A percentile compares a stretch with the other conserved stretches of the same genome.
Conservation (phyloP, 306 rosid genomes). For the Rosa multiflora region DNA sequence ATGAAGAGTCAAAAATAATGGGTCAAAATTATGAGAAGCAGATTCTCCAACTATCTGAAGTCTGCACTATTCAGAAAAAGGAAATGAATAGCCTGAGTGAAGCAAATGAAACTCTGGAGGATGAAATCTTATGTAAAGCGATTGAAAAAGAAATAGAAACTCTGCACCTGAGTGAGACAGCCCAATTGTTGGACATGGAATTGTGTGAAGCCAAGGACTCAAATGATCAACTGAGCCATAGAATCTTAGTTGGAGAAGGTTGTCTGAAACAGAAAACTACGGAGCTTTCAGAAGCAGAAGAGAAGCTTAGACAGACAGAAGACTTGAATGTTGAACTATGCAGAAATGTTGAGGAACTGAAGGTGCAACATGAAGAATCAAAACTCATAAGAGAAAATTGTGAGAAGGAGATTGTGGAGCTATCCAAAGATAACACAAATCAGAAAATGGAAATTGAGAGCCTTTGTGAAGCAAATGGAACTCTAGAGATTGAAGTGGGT, state of each 20-base stretch:
- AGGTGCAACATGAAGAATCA: slow-evolving; percentile 55
- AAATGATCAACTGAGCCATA: slow-evolving; percentile 50
- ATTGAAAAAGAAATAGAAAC: slow-evolving; percentile 45
- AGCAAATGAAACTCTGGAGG: slow-evolving; percentile 47
- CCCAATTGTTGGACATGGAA: slow-evolving; percentile 48
- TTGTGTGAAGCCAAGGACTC: slow-evolving; percentile 45
- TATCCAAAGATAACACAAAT: slow-evolving; percentile 48
- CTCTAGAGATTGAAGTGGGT: slow-evolving; percentile 53
- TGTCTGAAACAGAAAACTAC: slow-evolving; percentile 44
- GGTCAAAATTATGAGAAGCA: slow-evolving; percentile 51
- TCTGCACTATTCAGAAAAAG: slow-evolving; percentile 50
- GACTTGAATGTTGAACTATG: slow-evolving; percentile 53
- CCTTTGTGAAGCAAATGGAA: slow-evolving; percentile 58
- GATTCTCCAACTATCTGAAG: slow-evolving; percentile 62
- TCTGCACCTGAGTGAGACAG: slow-evolving; percentile 42
- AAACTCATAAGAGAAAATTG: slow-evolving; percentile 43
- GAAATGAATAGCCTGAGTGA: slow-evolving; percentile 57
- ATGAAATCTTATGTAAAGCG: slow-evolving; percentile 48
- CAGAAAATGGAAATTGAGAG: slow-evolving; percentile 61
- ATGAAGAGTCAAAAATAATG: slow-evolving; percentile 38
- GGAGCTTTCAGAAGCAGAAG: slow-evolving; percentile 63
- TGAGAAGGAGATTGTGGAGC: slow-evolving; percentile 58
- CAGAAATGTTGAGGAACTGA: slow-evolving; percentile 54
- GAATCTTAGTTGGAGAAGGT: slow-evolving; percentile 45
- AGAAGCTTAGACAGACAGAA: slow-evolving; percentile 55